Evolutionary conservation across 768 basidiomycete species (phyloP), one percentile per base, ranked within the genome.

Genomic region (Russula foetens): DNA sequence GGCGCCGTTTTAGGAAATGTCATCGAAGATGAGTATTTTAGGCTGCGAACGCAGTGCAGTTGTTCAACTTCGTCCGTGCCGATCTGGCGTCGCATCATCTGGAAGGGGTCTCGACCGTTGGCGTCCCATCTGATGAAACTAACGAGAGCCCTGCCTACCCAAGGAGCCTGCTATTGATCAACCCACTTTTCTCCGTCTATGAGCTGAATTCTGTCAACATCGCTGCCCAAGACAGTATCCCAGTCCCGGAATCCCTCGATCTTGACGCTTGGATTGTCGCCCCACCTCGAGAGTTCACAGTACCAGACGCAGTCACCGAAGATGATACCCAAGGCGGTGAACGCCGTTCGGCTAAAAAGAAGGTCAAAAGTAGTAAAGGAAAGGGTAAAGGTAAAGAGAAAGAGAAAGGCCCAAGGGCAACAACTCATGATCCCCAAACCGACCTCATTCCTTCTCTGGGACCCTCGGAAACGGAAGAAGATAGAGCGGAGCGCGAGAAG

Each of bases 261-360:
- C 79, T 98, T 4, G 91, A 97, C 63, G 73, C 77, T 0, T 94
- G 92, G 84, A 86, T 97, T 56, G 83, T 93, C 4, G 81, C 88
- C 2, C 85, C 84, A 9, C 76, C 74, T 57, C 71, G 72, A 49
- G 72, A 69, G 3, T 76, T 79, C 53, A 69, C 60, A 41, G 56
- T 63, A 19, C 63, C 65, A 9, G 69, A 73, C 12, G 70, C 67
- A 11, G 66, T 68, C 2, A 74, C 75, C 41, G 69, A 67, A 1
- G 75, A 72, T 1, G 78, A 80, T 38, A 73, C 72, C 24, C 66
- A 68, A 38, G 56, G 69, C 60, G 56, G 35, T 8, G 60, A 58
- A 48, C 72, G 71, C 52, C 7, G 67, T 66, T 54, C 64, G 53
- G 38, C 54, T 56, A 57, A 78, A 74, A 67, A 58, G 39, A 62